Percentiles rank a stretch among this genome's conserved stretches.
phyloP scores from a whole-genome alignment of 768 basidiomycete species.

The Boletales sp. region DNA sequence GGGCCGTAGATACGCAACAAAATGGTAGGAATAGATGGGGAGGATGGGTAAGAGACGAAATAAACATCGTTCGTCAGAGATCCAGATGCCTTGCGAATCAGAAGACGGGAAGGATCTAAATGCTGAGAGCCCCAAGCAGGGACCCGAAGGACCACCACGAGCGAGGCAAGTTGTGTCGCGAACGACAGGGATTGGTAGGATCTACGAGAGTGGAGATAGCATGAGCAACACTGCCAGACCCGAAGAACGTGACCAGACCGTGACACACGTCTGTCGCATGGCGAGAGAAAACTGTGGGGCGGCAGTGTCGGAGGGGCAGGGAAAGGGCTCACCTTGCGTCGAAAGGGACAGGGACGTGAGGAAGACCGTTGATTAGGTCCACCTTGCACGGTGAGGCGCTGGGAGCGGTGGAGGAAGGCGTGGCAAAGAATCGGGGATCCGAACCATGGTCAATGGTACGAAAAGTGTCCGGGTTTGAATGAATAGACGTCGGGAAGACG shows the following conservation, averaged over 20 bases:
- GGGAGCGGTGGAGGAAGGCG: constrained; percentile 21
- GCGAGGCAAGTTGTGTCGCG: constrained; percentile 49
- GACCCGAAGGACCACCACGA: constrained; percentile 52
- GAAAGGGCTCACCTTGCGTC: constrained; percentile 64
- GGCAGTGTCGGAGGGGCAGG: constrained; percentile 15
- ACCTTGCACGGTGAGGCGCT: constrained; percentile 38
- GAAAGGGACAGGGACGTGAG: constrained; percentile 51
- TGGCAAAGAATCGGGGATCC: too few species aligned
- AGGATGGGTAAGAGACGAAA: constrained; percentile 77
- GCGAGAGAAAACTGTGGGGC: constrained; percentile 24
- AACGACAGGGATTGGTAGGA: constrained; percentile 62
- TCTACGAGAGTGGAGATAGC: constrained; percentile 36
- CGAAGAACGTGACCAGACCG: constrained; percentile 33
- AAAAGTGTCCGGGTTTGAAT: constrained; percentile 2
- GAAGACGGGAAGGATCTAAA: constrained; percentile 48
- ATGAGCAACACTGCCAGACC: constrained; percentile 15
- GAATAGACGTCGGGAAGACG: neutral
- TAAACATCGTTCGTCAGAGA: constrained; percentile 95
- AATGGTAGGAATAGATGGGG: constrained; percentile 54
- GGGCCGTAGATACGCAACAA: constrained; percentile 91
- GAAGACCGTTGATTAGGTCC: constrained; percentile 56
- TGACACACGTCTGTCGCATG: constrained; percentile 19
- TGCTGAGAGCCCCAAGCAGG: constrained; percentile 52
- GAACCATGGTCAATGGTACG: neutral
- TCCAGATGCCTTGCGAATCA: constrained; percentile 81